Conservation (phyloP, 2,329 filamentous ascomycete species). For the Drechslera avenae region DNA sequence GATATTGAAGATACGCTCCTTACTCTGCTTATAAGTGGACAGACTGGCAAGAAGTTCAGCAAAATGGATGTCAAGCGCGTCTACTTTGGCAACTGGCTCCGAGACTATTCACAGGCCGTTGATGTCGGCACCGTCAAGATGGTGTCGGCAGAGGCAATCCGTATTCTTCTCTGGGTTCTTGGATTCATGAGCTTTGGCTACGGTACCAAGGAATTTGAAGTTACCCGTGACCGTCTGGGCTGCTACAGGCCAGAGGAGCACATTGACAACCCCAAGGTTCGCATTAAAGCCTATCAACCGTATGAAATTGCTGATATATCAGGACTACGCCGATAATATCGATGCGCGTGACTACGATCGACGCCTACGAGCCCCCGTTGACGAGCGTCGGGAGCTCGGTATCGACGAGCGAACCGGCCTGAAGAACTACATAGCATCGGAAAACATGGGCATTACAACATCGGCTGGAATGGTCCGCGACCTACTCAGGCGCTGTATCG, state of each 20-base stretch:
- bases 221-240: slow-evolving; percentile 77
- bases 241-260: slow-evolving; percentile 76
- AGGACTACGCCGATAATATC: slow-evolving; percentile 83
- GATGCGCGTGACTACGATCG: slow-evolving; percentile 83
- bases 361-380: slow-evolving; percentile 79
- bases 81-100: slow-evolving; percentile 96
- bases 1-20: slow-evolving; percentile 93
- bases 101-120: slow-evolving; percentile 91
- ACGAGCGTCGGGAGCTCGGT: slow-evolving; percentile 77
- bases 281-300: neutral
- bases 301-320: slow-evolving; percentile 5
- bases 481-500: slow-evolving; percentile 74
- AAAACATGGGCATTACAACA: slow-evolving; percentile 76
- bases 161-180: slow-evolving; percentile 84
- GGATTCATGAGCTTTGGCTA: slow-evolving; percentile 89
- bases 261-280: slow-evolving; percentile 72
- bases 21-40: slow-evolving; percentile 68
- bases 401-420: slow-evolving; percentile 70
- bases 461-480: slow-evolving; percentile 77
- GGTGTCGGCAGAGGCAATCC: slow-evolving; percentile 88
- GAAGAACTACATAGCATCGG: slow-evolving; percentile 95
- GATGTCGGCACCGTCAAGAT: slow-evolving; percentile 91
- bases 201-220: slow-evolving; percentile 83
- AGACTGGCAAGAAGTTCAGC: slow-evolving; percentile 78
- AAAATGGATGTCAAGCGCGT: slow-evolving; percentile 87